A percentile compares a stretch with the other conserved stretches of the same genome.
Conservation (phyloP, 257 asterid species). For the Agastache rugosa region DNA sequence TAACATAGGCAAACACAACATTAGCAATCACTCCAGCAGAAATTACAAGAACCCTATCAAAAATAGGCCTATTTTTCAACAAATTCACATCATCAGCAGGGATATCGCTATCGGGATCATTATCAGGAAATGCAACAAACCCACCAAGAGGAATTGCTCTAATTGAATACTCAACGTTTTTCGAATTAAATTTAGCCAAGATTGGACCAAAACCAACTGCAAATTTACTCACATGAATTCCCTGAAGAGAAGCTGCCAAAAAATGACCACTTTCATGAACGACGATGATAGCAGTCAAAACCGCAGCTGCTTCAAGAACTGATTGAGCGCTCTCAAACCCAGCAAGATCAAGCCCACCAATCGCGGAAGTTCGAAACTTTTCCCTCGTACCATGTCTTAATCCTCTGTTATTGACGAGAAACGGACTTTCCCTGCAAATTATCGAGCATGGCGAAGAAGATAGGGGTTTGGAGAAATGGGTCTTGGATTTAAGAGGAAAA, state of each 20-base stretch:
- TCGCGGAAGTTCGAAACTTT: conserved; percentile 51
- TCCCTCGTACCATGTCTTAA: conserved; percentile 44
- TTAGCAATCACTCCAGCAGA: conserved; percentile 98
- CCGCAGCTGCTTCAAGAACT: conserved; percentile 79
- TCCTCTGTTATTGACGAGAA: conserved; percentile 36
- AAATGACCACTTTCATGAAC: conserved; percentile 97
- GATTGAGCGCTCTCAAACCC: conserved; percentile 79
- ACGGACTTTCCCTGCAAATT: conserved; percentile 44
- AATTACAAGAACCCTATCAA: conserved; percentile 85
- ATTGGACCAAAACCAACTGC: conserved; percentile 98
- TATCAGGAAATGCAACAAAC: conserved; percentile 96
- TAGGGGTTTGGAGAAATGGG: conserved; percentile 47
- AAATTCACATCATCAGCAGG: conserved; percentile 86
- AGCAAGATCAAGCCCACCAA: conserved; percentile 68
- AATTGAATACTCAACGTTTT: conserved; percentile 89
- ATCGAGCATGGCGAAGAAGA: conserved; percentile 41
- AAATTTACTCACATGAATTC: conserved; percentile 96
- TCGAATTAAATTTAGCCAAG: conserved; percentile 79
- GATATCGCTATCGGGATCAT: conserved; percentile 93
- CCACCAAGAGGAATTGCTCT: conserved; percentile 98
- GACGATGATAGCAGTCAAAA: conserved; percentile 78
- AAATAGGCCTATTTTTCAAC: conserved; percentile 81
- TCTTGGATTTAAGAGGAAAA: conserved; percentile 42
- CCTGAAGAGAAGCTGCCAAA: conserved; percentile 90
- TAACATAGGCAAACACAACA: conserved; percentile 73